These are phyloP conservation scores for Phlyctochytrium bullatum DNA, from an alignment of 192 early-diverging fungal species.

Conservation along the genomic window DNA sequence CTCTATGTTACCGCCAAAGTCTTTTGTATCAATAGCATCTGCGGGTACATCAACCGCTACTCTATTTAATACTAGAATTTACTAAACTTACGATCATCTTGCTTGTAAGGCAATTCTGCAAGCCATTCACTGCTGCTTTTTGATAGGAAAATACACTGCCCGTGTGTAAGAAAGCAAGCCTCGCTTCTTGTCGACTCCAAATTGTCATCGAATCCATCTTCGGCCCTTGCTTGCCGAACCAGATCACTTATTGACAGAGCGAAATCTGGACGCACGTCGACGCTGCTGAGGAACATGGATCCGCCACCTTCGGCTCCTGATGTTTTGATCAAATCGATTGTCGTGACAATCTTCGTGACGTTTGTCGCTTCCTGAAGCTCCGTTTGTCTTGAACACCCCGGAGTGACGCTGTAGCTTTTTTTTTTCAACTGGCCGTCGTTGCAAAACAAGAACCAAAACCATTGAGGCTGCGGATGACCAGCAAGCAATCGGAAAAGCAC, in stretches of 20 bases:
- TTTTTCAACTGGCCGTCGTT: neutral
- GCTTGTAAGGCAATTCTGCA: neutral
- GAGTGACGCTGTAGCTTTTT: neutral
- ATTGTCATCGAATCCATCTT: slow-evolving; percentile 8
- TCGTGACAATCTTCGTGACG: neutral
- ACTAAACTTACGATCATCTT: neutral
- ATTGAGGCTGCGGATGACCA: neutral
- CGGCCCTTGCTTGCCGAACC: slow-evolving; percentile 1
- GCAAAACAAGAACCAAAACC: neutral
- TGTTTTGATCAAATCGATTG: neutral
- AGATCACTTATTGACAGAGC: neutral
- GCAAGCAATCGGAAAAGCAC: neutral
- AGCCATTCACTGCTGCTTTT: neutral
- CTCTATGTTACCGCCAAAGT: slow-evolving; percentile 43
- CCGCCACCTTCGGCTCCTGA: no score
- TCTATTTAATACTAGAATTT: no score
- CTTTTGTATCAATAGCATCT: neutral
- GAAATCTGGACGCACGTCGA: neutral
- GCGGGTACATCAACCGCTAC: no score
- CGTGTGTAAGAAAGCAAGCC: neutral
- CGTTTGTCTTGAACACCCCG: neutral
- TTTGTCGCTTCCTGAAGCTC: neutral
- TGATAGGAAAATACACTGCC: neutral
- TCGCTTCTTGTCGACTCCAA: neutral
- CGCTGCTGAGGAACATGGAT: no score